Evolutionary conservation across 345 rosid genomes (phyloP).

Genomic region (Excoecaria agallocha): DNA sequence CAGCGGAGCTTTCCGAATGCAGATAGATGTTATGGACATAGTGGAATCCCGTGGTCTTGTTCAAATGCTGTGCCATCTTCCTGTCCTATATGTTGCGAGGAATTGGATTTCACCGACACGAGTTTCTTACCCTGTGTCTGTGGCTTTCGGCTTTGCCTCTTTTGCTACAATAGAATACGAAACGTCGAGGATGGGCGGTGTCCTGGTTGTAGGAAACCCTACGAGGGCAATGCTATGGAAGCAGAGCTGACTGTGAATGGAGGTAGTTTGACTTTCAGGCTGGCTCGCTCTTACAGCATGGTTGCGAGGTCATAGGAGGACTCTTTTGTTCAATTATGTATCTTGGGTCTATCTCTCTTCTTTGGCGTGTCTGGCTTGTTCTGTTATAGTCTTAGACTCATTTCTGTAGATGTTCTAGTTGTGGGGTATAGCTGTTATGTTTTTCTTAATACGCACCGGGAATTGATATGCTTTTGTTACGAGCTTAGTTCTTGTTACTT

Average conservation of each 20-base stretch:
- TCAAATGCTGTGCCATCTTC: slow-evolving; percentile 31
- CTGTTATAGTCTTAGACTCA: slow-evolving; percentile 37
- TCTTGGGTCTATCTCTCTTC: slow-evolving; percentile 34
- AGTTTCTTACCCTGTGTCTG: slow-evolving; percentile 83
- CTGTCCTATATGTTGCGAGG: slow-evolving; percentile 71
- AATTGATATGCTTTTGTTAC: slow-evolving; percentile 47
- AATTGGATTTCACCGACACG: slow-evolving; percentile 76
- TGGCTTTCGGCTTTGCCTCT: slow-evolving; percentile 86
- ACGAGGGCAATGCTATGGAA: slow-evolving; percentile 48
- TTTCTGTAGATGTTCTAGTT: slow-evolving; percentile 38
- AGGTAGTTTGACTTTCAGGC: slow-evolving; percentile 54
- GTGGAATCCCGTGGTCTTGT: slow-evolving; percentile 46
- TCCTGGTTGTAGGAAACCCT: slow-evolving; percentile 90
- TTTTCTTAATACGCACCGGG: slow-evolving; percentile 51
- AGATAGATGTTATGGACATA: slow-evolving; percentile 41
- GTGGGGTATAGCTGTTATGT: slow-evolving; percentile 45
- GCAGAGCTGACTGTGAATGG: slow-evolving; percentile 53
- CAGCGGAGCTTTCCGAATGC: slow-evolving; percentile 56
- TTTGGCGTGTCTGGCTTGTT: slow-evolving; percentile 30
- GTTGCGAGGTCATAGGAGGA: slow-evolving; percentile 63
- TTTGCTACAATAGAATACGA: slow-evolving; percentile 92
- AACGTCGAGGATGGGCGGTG: slow-evolving; percentile 83
- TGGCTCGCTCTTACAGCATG: slow-evolving; percentile 86
- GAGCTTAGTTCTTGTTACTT: slow-evolving; percentile 49
- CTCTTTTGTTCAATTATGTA: slow-evolving; percentile 29